Conservation (phyloP, 352 stramenopile species). For the Pythium brassicae region DNA sequence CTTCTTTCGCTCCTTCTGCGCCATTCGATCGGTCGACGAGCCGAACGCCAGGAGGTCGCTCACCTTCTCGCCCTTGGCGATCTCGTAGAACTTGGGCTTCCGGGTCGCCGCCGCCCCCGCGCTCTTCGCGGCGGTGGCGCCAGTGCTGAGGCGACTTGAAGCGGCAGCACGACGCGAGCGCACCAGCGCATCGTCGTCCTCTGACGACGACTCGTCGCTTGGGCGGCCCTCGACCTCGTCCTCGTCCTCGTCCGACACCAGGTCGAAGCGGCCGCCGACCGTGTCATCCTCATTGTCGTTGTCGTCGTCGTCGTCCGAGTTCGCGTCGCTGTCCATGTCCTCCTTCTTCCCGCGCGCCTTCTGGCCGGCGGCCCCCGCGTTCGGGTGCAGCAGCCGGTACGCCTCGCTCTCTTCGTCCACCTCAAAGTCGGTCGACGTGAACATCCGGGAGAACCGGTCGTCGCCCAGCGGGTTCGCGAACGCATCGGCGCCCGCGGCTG, state of each 20-base stretch:
- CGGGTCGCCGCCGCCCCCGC: conserved; percentile 10
- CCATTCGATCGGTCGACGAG: conserved; percentile 53
- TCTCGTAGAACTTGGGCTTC: conserved; percentile 86
- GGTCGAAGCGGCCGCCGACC: conserved; percentile 57
- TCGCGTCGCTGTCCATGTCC: conserved; percentile 92
- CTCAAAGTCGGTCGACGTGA: conserved; percentile 96
- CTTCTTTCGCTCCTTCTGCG: conserved; percentile 76
- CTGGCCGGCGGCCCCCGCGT: conserved; percentile 61
- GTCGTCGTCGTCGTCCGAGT: conserved; percentile 54
- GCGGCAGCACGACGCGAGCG: conserved; percentile 7
- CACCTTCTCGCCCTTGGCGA: conserved; percentile 78
- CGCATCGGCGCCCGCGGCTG: conserved; percentile 21
- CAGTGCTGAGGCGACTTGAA: conserved; percentile 8
- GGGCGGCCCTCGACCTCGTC: conserved; percentile 50
- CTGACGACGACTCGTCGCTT: conserved; percentile 64
- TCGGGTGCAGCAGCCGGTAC: conserved; percentile 96
- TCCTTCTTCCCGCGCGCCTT: conserved; percentile 73
- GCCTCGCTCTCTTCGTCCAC: conserved; percentile 96
- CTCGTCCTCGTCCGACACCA: conserved; percentile 65
- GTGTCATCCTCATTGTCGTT: conserved; percentile 42
- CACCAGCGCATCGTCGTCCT: conserved; percentile 32
- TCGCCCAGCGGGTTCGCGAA: conserved; percentile 89
- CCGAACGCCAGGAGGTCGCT: conserved; percentile 77
- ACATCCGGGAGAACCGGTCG: conserved; percentile 97
- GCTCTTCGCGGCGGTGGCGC: background rate